Base-by-base conservation (phyloP, 163 green algal genomes). In the Smithsoniella earleae region DNA sequence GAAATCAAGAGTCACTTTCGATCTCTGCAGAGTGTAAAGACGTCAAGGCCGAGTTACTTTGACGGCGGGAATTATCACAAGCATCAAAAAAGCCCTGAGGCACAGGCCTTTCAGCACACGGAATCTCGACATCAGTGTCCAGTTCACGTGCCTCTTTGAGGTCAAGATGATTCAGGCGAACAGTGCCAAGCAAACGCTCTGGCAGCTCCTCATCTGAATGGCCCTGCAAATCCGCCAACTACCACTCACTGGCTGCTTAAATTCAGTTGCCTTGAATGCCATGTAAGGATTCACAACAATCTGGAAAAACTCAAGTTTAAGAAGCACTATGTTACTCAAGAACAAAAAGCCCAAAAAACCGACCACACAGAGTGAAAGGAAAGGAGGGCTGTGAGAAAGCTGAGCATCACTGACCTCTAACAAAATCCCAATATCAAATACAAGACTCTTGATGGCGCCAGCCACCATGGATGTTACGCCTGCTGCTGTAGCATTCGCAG, bases 381-480 rank as follows among this genome's bases (percentile, higher is more conserved):
- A 22, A 22, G 10, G 13, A 49, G 40, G 13, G 40, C 40, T 49
- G 40, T 13, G 40, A 49, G 40, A 13, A 49, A 49, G 10, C 10
- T 72, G 66, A 77, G 37, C 58, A 78, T 25, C 54, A 37, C 28
- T 36, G 49, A 81, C 80, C 62, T 85, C 77, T 10, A 89, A 73
- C 40, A 88, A 58, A 20, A 88, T 76, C 63, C 74, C 90, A 73
- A 97, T 85, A 80, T 96, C 90, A 25, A 97, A 87, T 3, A 90
- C 83, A 6, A 96, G 79, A 31, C 44, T 82, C 73, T 88, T 90
- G 45, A 90, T 95, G 30, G 87, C 86, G 20, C 88, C 88, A 18
- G 77, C 75, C 10, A 89, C 82, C 75, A 89, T 78, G 36, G 78
- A 77, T 30, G 76, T 81, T 18, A 80, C 77, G 63, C 75, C 83